phyloP scores from a whole-genome alignment of 441 rosid species.

The Populus hybrid region DNA sequence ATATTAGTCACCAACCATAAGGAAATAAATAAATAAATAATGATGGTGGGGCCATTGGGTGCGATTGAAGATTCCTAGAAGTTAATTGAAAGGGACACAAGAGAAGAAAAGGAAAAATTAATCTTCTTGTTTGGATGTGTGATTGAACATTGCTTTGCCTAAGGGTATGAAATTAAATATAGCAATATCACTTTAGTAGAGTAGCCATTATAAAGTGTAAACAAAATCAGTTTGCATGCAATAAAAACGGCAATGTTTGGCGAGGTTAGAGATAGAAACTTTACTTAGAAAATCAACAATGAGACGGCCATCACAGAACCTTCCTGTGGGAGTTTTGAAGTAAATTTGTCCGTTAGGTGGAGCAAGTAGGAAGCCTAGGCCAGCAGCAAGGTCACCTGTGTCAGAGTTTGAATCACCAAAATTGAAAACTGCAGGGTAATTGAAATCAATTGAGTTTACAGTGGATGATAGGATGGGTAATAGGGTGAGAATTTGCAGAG shows the following conservation, averaged over 20 bases:
- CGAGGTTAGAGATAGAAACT: slow-evolving; percentile 1
- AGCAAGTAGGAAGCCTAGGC: slow-evolving; percentile 27
- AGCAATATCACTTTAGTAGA: no score
- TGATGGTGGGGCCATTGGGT: slow-evolving; percentile 29
- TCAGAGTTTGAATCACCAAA: slow-evolving; percentile 53
- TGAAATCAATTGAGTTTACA: slow-evolving; percentile 37
- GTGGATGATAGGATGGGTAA: slow-evolving; percentile 12
- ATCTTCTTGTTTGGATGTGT: not conserved
- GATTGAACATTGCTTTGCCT: not conserved
- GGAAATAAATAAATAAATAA: not conserved
- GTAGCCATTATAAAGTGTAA: not conserved
- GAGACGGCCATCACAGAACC: slow-evolving; percentile 44
- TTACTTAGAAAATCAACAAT: slow-evolving; percentile 52
- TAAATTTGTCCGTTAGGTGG: slow-evolving; percentile 34
- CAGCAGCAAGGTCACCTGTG: slow-evolving; percentile 43
- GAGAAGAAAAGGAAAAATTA: not conserved
- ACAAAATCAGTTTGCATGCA: not conserved
- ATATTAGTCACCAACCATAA: slow-evolving; percentile 32
- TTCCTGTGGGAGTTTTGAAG: slow-evolving; percentile 36
- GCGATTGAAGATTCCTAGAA: slow-evolving; percentile 26
- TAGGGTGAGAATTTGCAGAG: slow-evolving; percentile 21
- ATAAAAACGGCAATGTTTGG: not conserved
- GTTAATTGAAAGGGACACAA: slow-evolving; percentile 11
- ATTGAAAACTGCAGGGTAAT: slow-evolving; percentile 49
- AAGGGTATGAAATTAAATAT: no score